Base-by-base conservation (phyloP, 306 rosid genomes). In the Benincasa hispida region DNA sequence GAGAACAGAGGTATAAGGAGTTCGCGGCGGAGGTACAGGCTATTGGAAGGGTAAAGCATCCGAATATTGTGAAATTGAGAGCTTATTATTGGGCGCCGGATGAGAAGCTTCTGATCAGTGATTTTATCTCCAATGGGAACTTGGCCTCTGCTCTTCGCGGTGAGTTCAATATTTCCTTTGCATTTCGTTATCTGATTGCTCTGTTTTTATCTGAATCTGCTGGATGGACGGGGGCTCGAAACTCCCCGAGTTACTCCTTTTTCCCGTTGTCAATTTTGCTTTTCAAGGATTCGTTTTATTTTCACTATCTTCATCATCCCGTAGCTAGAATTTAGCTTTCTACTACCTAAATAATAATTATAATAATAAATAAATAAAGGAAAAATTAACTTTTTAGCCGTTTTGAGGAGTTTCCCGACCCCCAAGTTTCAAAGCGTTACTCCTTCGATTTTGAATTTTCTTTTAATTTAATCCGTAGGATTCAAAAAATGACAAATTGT, bases 21-120 rank as follows among this genome's bases (percentile, higher is more conserved):
- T 95, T 95, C 58, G 91, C 86, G 35, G 86, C 97, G 78, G 99
- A 95, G 81, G 88, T 90, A 48, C 93, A 89, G 76, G 97, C 97
- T 17, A 95, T 95, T 66, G 99, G 97, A 82, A 88, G 84, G 67
- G 92, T 95, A 35, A 95, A 92, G 61, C 99, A 95, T 74, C 99
- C 99, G 0, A 95, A 95, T 54, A 69, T 95, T 74, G 97, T 92
- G 27, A 92, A 2, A 78, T 62, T 95, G 67, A 89, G 96, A 72
- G 99, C 99, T 12, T 95, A 92, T 34, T 95, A 92, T 75, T 95
- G 98, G 99, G 99, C 98, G 42, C 84, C 89, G 15, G 99, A 95
- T 73, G 99, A 95, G 83, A 95, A 95, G 93, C 98, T 95, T 50
- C 81, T 95, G 56, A 95, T 95, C 34, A 92, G 97, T 79, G 98